Conservation (phyloP, 495 filamentous ascomycete genomes). For the Penicillium soppii region DNA sequence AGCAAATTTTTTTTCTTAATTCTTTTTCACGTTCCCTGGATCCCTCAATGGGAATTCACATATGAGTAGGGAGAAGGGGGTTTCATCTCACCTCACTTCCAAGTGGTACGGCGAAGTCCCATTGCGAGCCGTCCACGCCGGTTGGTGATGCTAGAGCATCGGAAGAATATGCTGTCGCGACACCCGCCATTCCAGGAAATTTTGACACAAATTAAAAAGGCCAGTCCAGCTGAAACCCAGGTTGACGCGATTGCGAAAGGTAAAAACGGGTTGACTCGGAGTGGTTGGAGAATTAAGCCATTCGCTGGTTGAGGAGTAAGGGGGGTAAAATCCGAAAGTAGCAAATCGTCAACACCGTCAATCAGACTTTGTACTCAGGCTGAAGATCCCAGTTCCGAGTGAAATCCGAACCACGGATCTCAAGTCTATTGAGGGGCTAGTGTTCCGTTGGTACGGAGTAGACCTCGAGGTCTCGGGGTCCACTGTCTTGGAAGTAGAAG, state of each 20-base stretch:
- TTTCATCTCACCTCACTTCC: conserved; percentile 36
- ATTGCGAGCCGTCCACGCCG: conserved; percentile 39
- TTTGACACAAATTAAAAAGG: conserved; percentile 20
- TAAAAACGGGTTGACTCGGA: conserved; percentile 4
- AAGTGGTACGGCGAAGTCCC: conserved; percentile 50
- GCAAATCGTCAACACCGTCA: conserved; percentile 43
- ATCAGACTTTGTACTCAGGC: too few species aligned
- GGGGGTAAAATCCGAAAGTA: conserved; percentile 28
- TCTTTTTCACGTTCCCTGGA: not conserved
- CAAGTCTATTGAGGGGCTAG: too few species aligned
- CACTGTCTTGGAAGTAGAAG: too few species aligned
- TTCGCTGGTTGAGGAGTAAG: conserved; percentile 22
- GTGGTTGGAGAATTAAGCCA: conserved; percentile 35
- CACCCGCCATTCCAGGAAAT: conserved; percentile 45
- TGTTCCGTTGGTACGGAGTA: too few species aligned
- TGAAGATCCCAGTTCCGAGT: too few species aligned
- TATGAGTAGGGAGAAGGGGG: too few species aligned
- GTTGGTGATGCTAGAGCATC: conserved; percentile 40
- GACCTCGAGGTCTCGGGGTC: too few species aligned
- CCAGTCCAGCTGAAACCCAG: conserved; percentile 46
- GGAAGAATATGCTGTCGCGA: conserved; percentile 40
- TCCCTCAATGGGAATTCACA: too few species aligned
- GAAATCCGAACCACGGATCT: too few species aligned
- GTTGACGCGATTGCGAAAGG: conserved; percentile 8
- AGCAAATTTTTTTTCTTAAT: conserved; percentile 8